Evolutionary conservation across 768 basidiomycete genomes (phyloP), one percentile per base, ranked within the genome.

Genomic region (Gelatoporia subvermispora): DNA sequence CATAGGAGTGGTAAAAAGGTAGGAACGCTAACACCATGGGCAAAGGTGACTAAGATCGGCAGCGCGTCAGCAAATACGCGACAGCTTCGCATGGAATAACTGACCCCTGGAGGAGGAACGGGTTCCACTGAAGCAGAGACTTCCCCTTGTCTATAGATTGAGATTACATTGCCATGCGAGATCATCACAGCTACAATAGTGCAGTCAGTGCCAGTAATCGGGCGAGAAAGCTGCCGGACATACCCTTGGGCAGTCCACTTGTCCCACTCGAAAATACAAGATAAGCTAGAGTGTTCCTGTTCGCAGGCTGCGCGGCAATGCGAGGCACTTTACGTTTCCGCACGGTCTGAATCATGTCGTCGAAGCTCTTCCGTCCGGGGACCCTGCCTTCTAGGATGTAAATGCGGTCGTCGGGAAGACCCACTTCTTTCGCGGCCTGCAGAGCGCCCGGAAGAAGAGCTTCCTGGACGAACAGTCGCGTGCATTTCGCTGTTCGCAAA

Each of bases 211-310:
- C 25, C 35, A 43, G 45, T 21, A 11, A 23, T n/a, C 24, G 13
- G 22, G 17, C 21, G 22, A 36, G 15, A 16, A 10, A 45, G n/a
- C 4, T 34, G 8, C n/a, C 28, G 48, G 17, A 50, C 58, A 9
- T 21, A 81, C 85, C 84, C 76, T 89, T 88, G 0, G 87, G 85
- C 3, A 81, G 66, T 0, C 87, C 87, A 50, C 75, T 88, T 0
- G 87, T 89, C 21, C 87, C 86, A 55, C 87, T 88, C 1, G 86
- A 89, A 59, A 86, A 87, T 0, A 84, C 68, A 3, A 89, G 67
- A 60, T 88, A 87, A 1, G 83, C 86, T 1, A 87, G 65, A 0
- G 81, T 84, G 49, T 81, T 66, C 24, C 66, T 69, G 15, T 54
- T 65, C 0, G 77, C 84, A 0, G 71, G 68, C 36, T 69, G 72